Evolutionary conservation across 306 rosid species (phyloP).

Genomic region (Sphenostylis stenocarpa): DNA sequence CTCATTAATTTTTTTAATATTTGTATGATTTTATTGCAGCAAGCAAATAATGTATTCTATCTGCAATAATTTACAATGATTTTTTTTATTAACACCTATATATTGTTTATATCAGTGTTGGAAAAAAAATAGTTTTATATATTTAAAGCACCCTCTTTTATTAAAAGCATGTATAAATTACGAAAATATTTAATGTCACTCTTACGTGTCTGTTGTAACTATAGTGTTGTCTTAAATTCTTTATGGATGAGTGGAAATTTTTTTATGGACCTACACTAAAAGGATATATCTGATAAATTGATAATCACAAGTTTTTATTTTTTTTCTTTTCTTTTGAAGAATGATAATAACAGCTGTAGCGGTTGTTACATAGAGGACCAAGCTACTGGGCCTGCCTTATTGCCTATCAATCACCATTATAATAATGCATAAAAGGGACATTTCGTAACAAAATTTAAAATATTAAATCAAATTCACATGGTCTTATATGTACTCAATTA

Average conservation of each 20-base stretch:
- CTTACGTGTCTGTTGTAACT: neutral
- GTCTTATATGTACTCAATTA: neutral
- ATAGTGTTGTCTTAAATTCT: neutral
- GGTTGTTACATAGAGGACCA: conserved; percentile 19
- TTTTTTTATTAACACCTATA: too few relatives aligned
- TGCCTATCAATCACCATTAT: conserved; percentile 18
- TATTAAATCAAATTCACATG: neutral
- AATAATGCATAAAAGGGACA: conserved; percentile 31
- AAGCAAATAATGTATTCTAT: neutral
- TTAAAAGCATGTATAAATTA: neutral
- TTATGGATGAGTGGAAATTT: neutral
- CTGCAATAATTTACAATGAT: neutral
- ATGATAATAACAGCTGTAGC: conserved; percentile 26
- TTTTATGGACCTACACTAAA: conserved; percentile 19
- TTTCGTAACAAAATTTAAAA: neutral
- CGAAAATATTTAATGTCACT: neutral
- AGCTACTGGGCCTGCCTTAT: conserved; percentile 27
- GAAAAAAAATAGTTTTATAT: neutral
- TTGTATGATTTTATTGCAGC: neutral
- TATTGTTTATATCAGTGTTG: too few relatives aligned
- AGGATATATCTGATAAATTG: neutral
- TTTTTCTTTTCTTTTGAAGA: neutral
- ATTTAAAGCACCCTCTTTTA: neutral
- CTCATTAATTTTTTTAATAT: neutral
- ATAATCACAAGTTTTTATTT: neutral